Evolutionary conservation across 2,329 filamentous ascomycete genomes (phyloP).

Genomic region (Eutypella sp.): DNA sequence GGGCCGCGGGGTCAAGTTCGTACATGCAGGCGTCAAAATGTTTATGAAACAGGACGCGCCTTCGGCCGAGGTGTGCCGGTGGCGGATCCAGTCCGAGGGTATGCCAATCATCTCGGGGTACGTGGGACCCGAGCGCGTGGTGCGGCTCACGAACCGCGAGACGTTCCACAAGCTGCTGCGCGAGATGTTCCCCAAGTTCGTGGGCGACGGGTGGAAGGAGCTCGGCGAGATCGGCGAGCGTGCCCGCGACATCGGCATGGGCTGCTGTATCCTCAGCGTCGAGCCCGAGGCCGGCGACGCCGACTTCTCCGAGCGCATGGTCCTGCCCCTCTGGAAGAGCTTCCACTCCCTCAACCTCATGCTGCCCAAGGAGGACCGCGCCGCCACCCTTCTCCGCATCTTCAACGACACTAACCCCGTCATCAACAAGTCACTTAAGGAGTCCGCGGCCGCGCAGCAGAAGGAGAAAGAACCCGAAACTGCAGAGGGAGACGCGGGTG

Average conservation of each 20-base stretch:
- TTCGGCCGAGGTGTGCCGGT: constrained; percentile 78
- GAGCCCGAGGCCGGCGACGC: constrained; percentile 64
- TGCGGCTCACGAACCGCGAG: constrained; percentile 69
- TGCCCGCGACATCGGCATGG: constrained; percentile 75
- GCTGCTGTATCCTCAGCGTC: constrained; percentile 84
- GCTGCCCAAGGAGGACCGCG: constrained; percentile 94
- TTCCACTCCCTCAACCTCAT: constrained; percentile 91
- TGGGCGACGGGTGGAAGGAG: constrained; percentile 65
- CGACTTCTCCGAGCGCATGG: constrained; percentile 69
- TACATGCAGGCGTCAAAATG: constrained; percentile 97
- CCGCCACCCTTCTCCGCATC: constrained; percentile 83
- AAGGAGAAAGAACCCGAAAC: constrained; percentile 33
- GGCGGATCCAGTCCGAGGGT: constrained; percentile 94
- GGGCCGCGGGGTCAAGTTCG: constrained; percentile 86
- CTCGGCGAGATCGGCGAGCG: constrained; percentile 85
- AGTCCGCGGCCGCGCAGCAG: constrained; percentile 41
- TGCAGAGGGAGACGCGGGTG: constrained; percentile 29
- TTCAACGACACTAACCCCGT: constrained; percentile 86
- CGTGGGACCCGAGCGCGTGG: constrained; percentile 71
- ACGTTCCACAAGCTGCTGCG: constrained; percentile 79
- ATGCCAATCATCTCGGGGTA: constrained; percentile 88
- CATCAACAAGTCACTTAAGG: constrained; percentile 61
- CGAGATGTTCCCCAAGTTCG: constrained; percentile 94
- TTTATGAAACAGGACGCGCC: constrained; percentile 97
- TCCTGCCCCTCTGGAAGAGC: constrained; percentile 90